A percentile compares a stretch with the other conserved stretches of the same genome.
phyloP scores from a whole-genome alignment of 805 yeast species.

The Metschnikowia amazonensis region DNA sequence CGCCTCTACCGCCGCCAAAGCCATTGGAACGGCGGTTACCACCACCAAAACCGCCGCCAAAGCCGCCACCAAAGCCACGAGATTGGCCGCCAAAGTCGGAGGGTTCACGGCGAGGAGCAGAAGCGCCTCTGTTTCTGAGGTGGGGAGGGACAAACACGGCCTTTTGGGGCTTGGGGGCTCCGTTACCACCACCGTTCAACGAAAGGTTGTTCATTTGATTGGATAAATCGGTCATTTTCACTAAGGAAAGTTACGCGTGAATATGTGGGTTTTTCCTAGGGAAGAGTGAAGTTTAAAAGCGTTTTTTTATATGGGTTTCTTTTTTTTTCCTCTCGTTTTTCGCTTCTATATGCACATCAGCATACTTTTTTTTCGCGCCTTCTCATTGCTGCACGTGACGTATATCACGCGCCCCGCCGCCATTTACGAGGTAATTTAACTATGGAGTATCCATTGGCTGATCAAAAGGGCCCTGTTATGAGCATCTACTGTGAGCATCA shows the following conservation, averaged over 20 bases:
- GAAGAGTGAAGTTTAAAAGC: neutral
- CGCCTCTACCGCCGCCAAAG: constrained; percentile 23
- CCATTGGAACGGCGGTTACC: constrained; percentile 31
- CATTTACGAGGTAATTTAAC: no score
- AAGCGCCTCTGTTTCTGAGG: constrained; percentile 32
- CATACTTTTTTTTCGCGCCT: constrained; percentile 4
- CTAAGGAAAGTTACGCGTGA: constrained; percentile 1
- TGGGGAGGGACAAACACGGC: constrained; percentile 30
- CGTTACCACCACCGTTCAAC: constrained; percentile 37
- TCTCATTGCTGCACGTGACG: constrained; percentile 6
- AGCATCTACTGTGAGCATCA: no score
- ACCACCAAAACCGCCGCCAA: constrained; percentile 17
- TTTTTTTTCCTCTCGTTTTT: constrained; percentile 7
- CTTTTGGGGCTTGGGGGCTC: constrained; percentile 18
- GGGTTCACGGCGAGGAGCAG: constrained; percentile 30
- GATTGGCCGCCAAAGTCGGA: constrained; percentile 18
- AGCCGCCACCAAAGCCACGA: constrained; percentile 14
- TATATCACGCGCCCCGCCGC: neutral
- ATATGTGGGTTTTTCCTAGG: neutral
- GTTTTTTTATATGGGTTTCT: neutral
- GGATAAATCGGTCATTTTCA: constrained; percentile 56
- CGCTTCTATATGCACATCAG: constrained; percentile 2
- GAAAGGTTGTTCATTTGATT: constrained; percentile 55
- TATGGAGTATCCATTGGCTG: neutral
- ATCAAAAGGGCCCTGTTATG: neutral